phyloP scores from a whole-genome alignment of 495 filamentous ascomycete genomes.

The Xylaria venustula region DNA sequence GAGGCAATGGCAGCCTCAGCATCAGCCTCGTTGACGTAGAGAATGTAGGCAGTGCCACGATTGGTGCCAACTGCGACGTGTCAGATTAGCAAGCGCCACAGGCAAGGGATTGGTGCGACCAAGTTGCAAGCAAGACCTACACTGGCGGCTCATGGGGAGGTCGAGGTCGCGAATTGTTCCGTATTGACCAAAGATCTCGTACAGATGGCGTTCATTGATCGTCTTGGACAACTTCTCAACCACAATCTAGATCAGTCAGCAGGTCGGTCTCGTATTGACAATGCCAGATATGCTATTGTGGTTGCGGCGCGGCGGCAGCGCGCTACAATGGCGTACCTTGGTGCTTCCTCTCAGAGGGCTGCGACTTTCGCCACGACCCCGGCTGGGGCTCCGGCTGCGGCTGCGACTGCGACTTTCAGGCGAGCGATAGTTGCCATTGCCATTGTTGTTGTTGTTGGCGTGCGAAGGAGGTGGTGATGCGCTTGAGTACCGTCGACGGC shows the following conservation, averaged over 20 bases:
- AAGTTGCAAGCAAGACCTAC: conserved; percentile 47
- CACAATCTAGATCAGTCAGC: conserved; percentile 65
- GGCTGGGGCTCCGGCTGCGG: conserved; percentile 25
- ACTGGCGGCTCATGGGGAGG: conserved; percentile 82
- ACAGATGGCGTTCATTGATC: conserved; percentile 80
- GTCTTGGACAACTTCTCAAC: conserved; percentile 97
- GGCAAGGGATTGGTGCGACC: conserved; percentile 1
- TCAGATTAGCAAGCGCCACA: conserved; percentile 16
- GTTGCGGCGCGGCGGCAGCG: neutral
- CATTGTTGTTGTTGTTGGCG: conserved; percentile 22
- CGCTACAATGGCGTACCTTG: conserved; percentile 25
- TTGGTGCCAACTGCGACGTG: conserved; percentile 72
- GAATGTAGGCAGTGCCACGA: conserved; percentile 90
- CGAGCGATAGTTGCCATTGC: conserved; percentile 31
- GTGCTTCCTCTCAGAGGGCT: conserved; percentile 36
- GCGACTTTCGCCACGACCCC: conserved; percentile 31
- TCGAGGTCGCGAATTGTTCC: conserved; percentile 83
- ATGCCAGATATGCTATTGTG: neutral
- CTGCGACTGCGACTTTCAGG: neutral
- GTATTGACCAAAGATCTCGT: conserved; percentile 89
- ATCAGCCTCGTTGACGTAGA: conserved; percentile 72
- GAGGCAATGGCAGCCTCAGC: conserved; percentile 89
- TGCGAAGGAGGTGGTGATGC: conserved; percentile 14
- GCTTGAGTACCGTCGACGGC: conserved; percentile 30
- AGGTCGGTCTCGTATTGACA: neutral